Conservation (phyloP, 805 yeast species). For the Candida sanyiensis region DNA sequence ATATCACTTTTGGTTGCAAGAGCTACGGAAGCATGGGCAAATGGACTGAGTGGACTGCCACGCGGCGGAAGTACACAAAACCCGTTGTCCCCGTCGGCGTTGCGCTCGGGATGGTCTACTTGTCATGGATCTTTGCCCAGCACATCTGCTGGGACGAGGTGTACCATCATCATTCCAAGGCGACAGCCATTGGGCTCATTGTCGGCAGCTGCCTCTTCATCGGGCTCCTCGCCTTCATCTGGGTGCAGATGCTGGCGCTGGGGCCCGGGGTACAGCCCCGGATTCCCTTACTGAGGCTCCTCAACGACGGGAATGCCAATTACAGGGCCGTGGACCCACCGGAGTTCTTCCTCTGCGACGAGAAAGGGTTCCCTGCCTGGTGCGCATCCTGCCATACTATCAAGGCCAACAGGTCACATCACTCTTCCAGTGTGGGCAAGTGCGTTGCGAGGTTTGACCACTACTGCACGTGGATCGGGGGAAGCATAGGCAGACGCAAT, state of each 20-base stretch:
- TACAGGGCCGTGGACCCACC: slow-evolving; percentile 41
- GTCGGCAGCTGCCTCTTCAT: slow-evolving; percentile 27
- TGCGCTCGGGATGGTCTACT: slow-evolving; percentile 12
- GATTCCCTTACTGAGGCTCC: slow-evolving; percentile 32
- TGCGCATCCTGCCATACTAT: slow-evolving; percentile 62
- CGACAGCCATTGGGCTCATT: slow-evolving; percentile 30
- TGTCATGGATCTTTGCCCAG: slow-evolving; percentile 24
- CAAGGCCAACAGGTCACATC: slow-evolving; percentile 66
- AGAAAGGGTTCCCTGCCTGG: slow-evolving; percentile 70
- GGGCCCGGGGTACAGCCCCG: slow-evolving; percentile 56
- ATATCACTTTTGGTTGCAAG: too few species aligned
- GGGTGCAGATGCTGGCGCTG: slow-evolving; percentile 38
- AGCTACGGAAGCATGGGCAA: too few species aligned
- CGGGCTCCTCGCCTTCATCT: slow-evolving; percentile 29
- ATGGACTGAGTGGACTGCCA: not conserved
- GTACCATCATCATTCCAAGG: slow-evolving; percentile 20
- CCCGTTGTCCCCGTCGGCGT: slow-evolving; percentile 12
- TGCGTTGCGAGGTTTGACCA: slow-evolving; percentile 83
- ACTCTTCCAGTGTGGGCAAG: slow-evolving; percentile 45
- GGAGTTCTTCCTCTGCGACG: slow-evolving; percentile 58
- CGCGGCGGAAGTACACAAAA: not conserved
- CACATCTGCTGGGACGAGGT: slow-evolving; percentile 28
- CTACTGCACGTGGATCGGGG: slow-evolving; percentile 73
- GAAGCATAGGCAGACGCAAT: slow-evolving; percentile 64
- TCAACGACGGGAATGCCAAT: slow-evolving; percentile 20